Evolutionary conservation across 2,329 filamentous ascomycete genomes (phyloP).

Genomic region (Hypomyces rosellus): DNA sequence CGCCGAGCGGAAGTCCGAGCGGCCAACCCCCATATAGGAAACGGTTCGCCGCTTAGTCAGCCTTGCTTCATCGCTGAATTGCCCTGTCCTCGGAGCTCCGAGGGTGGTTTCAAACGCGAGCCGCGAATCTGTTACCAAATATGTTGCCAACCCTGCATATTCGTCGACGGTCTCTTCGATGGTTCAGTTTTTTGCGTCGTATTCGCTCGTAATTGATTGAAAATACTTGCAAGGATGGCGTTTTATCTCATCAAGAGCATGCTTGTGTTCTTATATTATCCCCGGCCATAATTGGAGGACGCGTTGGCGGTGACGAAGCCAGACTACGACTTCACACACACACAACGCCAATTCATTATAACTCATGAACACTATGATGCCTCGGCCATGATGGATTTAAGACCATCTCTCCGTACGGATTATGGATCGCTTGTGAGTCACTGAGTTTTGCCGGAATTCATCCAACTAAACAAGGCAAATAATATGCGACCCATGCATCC

Average conservation of each 20-base stretch:
- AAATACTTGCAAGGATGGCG: neutral
- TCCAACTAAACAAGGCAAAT: too few species aligned
- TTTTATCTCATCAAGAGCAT: neutral
- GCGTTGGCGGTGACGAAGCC: neutral
- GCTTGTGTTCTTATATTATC: neutral
- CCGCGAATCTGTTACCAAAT: neutral
- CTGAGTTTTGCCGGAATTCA: too few species aligned
- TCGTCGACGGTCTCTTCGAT: neutral
- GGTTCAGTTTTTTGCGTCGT: neutral
- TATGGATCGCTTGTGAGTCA: too few species aligned
- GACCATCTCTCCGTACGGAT: too few species aligned
- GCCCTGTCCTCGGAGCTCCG: slow-evolving; percentile 6
- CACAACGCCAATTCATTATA: neutral
- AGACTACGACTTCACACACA: neutral
- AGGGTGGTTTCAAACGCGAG: neutral
- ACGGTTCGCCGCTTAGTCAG: slow-evolving; percentile 4
- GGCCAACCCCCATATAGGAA: slow-evolving; percentile 1
- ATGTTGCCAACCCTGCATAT: neutral
- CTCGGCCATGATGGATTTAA: neutral
- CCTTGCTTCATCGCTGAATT: neutral
- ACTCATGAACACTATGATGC: neutral
- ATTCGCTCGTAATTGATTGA: neutral
- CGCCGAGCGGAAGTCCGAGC: slow-evolving; percentile 1
- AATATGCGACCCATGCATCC: too few species aligned
- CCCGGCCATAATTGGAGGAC: neutral